Evolutionary conservation across 2,329 filamentous ascomycete species (phyloP).

Genomic region (Aspergillus spinulosporus): DNA sequence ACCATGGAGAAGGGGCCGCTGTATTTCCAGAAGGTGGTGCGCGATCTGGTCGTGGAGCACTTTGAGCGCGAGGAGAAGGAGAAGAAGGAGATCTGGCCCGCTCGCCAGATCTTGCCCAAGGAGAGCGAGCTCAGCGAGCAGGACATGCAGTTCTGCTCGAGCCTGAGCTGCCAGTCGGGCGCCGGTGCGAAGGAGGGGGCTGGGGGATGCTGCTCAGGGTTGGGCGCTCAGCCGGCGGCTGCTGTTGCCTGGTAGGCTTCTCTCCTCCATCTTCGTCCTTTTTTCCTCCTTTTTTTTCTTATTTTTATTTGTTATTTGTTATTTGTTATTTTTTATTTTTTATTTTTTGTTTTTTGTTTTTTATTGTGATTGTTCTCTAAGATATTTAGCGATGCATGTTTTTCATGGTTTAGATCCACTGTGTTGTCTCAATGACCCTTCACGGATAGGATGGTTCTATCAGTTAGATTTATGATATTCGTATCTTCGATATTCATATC

Average conservation of each 20-base stretch:
- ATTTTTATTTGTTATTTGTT: too few relatives aligned
- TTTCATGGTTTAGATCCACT: too few relatives aligned
- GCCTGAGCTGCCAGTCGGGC: constrained; percentile 16
- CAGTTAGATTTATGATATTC: too few relatives aligned
- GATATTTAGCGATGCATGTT: too few relatives aligned
- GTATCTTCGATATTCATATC: too few relatives aligned
- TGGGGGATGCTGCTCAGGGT: not conserved
- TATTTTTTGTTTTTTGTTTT: too few relatives aligned
- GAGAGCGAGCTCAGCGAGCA: constrained; percentile 29
- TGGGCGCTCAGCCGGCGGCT: constrained; percentile 1
- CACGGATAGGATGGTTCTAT: too few relatives aligned
- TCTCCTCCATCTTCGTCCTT: too few relatives aligned
- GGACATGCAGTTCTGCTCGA: constrained; percentile 35
- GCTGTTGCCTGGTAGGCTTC: constrained; percentile 11
- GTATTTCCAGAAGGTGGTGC: constrained; percentile 56
- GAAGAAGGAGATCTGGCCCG: constrained; percentile 56
- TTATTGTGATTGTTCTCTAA: too few relatives aligned
- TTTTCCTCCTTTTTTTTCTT: too few relatives aligned
- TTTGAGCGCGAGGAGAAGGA: constrained; percentile 47
- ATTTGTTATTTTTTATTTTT: too few relatives aligned
- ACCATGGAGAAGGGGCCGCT: constrained; percentile 58
- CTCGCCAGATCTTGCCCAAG: constrained; percentile 37
- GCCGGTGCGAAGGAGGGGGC: not conserved
- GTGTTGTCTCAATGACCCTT: too few relatives aligned
- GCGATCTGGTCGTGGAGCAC: constrained; percentile 52